phyloP scores from a whole-genome alignment of 257 asterid species.

The Solanum appendiculatum region DNA sequence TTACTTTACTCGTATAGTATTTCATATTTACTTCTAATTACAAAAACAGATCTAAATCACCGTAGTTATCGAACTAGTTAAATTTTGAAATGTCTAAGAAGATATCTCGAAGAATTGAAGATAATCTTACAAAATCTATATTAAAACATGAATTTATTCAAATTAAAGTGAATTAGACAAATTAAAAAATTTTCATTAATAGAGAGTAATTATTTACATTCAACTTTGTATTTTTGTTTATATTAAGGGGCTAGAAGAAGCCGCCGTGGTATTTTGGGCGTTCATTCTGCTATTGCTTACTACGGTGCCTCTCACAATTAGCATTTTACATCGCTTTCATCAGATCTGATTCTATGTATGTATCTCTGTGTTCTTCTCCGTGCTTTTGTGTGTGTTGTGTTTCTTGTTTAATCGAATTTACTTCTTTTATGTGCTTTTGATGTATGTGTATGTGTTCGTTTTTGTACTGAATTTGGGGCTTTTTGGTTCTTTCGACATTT shows the following conservation, averaged over 20 bases:
- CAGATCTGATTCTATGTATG: neutral
- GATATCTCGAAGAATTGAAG: neutral
- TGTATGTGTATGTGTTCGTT: neutral
- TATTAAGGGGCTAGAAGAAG: neutral
- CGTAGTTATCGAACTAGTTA: too few species aligned
- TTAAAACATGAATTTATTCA: neutral
- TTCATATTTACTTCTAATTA: too few species aligned
- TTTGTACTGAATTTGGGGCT: neutral
- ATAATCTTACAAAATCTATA: neutral
- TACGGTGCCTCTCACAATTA: neutral
- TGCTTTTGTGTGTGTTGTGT: neutral
- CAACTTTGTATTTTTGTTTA: neutral
- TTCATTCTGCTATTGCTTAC: neutral
- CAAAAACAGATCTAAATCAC: too few species aligned
- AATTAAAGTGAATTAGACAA: neutral
- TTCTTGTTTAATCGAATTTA: neutral
- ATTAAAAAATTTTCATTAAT: too few species aligned
- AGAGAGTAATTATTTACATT: neutral
- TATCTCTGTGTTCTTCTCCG: neutral
- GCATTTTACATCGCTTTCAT: neutral
- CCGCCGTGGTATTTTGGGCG: neutral
- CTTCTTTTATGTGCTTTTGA: neutral
- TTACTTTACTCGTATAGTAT: neutral
- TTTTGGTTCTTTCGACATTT: neutral
- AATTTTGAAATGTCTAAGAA: too few species aligned